phyloP scores from a whole-genome alignment of 352 stramenopile species.

The Pythium phragmitis region DNA sequence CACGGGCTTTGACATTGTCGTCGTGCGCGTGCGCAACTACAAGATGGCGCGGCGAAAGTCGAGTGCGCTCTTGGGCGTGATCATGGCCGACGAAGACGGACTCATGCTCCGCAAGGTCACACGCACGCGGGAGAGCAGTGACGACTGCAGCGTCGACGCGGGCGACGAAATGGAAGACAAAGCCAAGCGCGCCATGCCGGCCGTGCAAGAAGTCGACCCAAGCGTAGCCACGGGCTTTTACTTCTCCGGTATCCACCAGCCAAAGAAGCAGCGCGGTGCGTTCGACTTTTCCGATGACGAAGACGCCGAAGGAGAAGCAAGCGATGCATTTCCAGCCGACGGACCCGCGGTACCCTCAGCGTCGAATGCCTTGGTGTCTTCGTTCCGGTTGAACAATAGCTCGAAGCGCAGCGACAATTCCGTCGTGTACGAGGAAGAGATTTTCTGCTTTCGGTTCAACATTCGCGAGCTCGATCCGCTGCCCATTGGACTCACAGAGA shows the following conservation, averaged over 20 bases:
- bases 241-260: slow-evolving; percentile 11
- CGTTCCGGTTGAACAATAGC: background rate
- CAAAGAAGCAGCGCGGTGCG: slow-evolving; percentile 5
- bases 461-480: slow-evolving; percentile 71
- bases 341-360: background rate
- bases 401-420: background rate
- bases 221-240: slow-evolving; percentile 20
- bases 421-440: slow-evolving; percentile 40
- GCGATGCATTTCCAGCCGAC: background rate
- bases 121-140: background rate
- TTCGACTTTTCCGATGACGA: slow-evolving; percentile 25
- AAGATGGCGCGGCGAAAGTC: slow-evolving; percentile 53
- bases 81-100: slow-evolving; percentile 50
- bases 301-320: slow-evolving; percentile 1
- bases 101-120: slow-evolving; percentile 25
- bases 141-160: background rate
- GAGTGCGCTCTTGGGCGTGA: slow-evolving; percentile 36
- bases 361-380: background rate
- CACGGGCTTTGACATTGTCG: slow-evolving; percentile 64
- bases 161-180: slow-evolving; percentile 7
- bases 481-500: slow-evolving; percentile 52
- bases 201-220: slow-evolving; percentile 3
- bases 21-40: slow-evolving; percentile 60
- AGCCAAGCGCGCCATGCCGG: background rate
- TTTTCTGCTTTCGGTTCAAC: slow-evolving; percentile 59